Conservation (phyloP, 2,329 filamentous ascomycete genomes). For the Sclerotinia glacialis region DNA sequence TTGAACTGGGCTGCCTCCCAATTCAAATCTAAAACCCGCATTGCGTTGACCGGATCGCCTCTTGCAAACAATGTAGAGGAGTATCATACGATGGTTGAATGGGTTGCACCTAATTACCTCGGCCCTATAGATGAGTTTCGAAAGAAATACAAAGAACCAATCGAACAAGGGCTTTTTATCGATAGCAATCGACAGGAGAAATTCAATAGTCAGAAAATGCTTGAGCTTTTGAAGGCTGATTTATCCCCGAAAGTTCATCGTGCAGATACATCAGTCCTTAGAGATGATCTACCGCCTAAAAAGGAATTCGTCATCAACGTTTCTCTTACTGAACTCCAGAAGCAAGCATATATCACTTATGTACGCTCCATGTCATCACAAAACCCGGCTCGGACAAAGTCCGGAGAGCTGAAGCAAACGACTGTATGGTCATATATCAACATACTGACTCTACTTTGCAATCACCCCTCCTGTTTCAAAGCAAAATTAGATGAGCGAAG, state of each 20-base stretch:
- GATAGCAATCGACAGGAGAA: constrained; percentile 59
- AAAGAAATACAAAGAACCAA: constrained; percentile 67
- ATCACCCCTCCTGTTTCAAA: constrained; percentile 50
- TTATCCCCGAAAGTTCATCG: constrained; percentile 78
- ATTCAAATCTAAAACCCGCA: constrained; percentile 67
- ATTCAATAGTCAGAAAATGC: constrained; percentile 60
- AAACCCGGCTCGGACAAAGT: constrained; percentile 33
- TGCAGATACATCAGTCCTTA: constrained; percentile 65
- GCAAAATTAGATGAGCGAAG: constrained; percentile 47
- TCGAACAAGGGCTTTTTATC: constrained; percentile 65
- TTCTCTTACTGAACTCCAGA: constrained; percentile 65
- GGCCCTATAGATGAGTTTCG: constrained; percentile 67
- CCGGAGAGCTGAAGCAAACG: constrained; percentile 42
- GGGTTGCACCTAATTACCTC: constrained; percentile 78
- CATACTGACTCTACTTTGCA: constrained; percentile 53
- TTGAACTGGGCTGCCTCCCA: constrained; percentile 53
- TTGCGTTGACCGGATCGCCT: constrained; percentile 84
- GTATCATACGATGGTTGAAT: constrained; percentile 84
- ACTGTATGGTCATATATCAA: constrained; percentile 54
- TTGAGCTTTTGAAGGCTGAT: constrained; percentile 67
- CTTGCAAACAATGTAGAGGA: constrained; percentile 80
- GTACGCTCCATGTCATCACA: constrained; percentile 42
- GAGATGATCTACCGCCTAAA: constrained; percentile 68
- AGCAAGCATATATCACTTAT: constrained; percentile 56
- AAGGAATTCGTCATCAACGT: constrained; percentile 78